These are phyloP conservation scores for Lineolata rhizophorae DNA, from an alignment of 495 filamentous ascomycete species.

Conservation along the genomic window DNA sequence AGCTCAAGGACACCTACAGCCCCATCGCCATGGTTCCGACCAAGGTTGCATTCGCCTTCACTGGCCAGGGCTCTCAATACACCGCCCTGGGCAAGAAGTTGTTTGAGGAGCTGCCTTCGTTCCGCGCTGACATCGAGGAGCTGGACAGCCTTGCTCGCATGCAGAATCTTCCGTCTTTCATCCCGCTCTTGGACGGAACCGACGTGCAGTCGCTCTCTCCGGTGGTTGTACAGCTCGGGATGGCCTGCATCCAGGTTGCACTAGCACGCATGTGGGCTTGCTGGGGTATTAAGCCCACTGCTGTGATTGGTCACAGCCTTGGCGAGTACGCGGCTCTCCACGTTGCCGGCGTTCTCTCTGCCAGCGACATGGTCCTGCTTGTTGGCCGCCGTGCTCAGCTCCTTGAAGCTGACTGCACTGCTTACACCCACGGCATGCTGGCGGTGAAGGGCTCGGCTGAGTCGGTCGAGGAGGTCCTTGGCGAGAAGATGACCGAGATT, in stretches of 20 bases:
- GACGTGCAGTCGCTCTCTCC: constrained; percentile 41
- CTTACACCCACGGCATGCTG: constrained; percentile 45
- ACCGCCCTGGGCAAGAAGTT: constrained; percentile 50
- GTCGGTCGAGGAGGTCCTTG: constrained; percentile 17
- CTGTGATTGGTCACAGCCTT: constrained; percentile 67
- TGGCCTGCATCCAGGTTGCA: constrained; percentile 68
- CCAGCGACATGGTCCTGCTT: constrained; percentile 58
- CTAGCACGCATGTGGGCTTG: constrained; percentile 59
- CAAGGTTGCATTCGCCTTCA: constrained; percentile 29
- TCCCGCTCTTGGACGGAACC: constrained; percentile 42
- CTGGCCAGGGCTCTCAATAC: constrained; percentile 30
- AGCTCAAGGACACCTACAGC: constrained; percentile 21
- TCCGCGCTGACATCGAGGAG: constrained; percentile 46
- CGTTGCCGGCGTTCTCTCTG: constrained; percentile 57
- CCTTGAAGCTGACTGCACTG: constrained; percentile 46
- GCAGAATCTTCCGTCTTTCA: constrained; percentile 48
- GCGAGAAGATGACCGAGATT: constrained; percentile 22
- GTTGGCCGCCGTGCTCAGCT: constrained; percentile 59
- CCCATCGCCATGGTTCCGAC: constrained; percentile 23
- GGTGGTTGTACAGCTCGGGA: constrained; percentile 54
- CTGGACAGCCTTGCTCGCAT: constrained; percentile 43
- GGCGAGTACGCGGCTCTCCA: constrained; percentile 80
- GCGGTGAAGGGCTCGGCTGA: constrained; percentile 22
- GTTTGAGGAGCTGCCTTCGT: constrained; percentile 39
- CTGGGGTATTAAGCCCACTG: constrained; percentile 53